Percentiles rank a stretch among this genome's conserved stretches.
Conservation (phyloP, 1,284 basidiomycete species). For the Irpex lacteus region DNA sequence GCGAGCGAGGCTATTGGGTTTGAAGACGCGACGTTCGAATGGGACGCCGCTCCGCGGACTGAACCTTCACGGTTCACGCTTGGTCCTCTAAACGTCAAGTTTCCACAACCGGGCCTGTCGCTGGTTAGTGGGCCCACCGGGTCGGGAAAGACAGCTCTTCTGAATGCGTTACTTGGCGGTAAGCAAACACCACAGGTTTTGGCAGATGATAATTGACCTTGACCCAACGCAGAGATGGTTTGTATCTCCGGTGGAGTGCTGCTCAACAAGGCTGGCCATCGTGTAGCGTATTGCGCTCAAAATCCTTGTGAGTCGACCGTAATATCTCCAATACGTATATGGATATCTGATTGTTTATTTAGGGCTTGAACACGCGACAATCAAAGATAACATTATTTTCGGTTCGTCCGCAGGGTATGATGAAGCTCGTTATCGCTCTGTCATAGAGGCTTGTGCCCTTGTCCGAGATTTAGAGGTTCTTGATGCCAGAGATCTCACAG, state of each 20-base stretch:
- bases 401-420: conserved; percentile 66
- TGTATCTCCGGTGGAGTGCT: conserved; percentile 44
- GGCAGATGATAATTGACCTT: background rate
- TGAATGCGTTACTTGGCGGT: conserved; percentile 69
- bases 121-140: conserved; percentile 76
- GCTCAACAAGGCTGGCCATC: conserved; percentile 62
- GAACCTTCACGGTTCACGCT: conserved; percentile 43
- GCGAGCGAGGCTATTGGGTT: conserved; percentile 44
- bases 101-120: conserved; percentile 58
- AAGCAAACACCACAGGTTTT: background rate
- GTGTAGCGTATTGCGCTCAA: conserved; percentile 66
- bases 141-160: conserved; percentile 73
- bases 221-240: background rate
- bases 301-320: conserved; percentile 51
- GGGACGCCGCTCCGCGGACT: conserved; percentile 41
- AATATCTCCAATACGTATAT: background rate
- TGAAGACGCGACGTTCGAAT: conserved; percentile 51
- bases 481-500: conserved; percentile 82
- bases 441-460: conserved; percentile 81
- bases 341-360: background rate
- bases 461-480: conserved; percentile 71
- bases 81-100: conserved; percentile 56
- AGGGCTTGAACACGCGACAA: conserved; percentile 76
- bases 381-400: conserved; percentile 82
- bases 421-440: conserved; percentile 66